Evolutionary conservation across 2,329 filamentous ascomycete genomes (phyloP).

Genomic region (Teratosphaeriaceae sp.): DNA sequence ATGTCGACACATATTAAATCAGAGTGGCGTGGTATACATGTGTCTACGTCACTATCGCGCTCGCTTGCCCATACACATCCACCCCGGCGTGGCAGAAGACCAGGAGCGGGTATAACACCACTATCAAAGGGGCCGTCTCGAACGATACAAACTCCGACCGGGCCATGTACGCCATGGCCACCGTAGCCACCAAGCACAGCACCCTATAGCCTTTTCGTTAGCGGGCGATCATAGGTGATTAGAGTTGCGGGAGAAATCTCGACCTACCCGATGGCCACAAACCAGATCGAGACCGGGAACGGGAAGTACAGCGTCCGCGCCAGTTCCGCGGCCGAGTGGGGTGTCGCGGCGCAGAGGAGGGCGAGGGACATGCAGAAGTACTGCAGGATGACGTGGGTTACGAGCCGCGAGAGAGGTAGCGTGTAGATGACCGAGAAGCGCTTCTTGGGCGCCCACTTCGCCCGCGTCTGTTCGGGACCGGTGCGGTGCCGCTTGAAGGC

Average conservation of each 20-base stretch:
- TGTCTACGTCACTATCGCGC: too few species aligned
- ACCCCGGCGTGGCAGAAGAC: slow-evolving; percentile 9
- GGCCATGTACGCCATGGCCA: slow-evolving; percentile 12
- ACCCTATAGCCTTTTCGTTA: slow-evolving; percentile 7
- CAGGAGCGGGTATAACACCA: slow-evolving; percentile 12
- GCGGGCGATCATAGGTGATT: background rate
- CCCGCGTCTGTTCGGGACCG: background rate
- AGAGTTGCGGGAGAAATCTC: background rate
- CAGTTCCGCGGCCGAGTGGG: slow-evolving; percentile 12
- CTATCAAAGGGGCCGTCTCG: slow-evolving; percentile 11
- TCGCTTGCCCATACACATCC: slow-evolving; percentile 16
- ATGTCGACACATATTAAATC: too few species aligned
- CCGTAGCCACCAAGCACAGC: slow-evolving; percentile 11
- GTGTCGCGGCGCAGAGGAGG: slow-evolving; percentile 13
- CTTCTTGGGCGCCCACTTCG: slow-evolving; percentile 11
- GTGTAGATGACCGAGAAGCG: slow-evolving; percentile 12
- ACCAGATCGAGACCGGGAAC: slow-evolving; percentile 14
- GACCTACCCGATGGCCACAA: slow-evolving; percentile 13
- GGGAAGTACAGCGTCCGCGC: slow-evolving; percentile 14
- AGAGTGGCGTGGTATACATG: too few species aligned
- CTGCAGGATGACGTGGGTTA: slow-evolving; percentile 14
- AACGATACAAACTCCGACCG: slow-evolving; percentile 15
- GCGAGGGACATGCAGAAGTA: slow-evolving; percentile 15
- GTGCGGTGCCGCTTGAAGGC: slow-evolving; percentile 9
- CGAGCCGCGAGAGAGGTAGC: slow-evolving; percentile 8